phyloP scores from a whole-genome alignment of 768 basidiomycete genomes.

The Russula ochroleuca region DNA sequence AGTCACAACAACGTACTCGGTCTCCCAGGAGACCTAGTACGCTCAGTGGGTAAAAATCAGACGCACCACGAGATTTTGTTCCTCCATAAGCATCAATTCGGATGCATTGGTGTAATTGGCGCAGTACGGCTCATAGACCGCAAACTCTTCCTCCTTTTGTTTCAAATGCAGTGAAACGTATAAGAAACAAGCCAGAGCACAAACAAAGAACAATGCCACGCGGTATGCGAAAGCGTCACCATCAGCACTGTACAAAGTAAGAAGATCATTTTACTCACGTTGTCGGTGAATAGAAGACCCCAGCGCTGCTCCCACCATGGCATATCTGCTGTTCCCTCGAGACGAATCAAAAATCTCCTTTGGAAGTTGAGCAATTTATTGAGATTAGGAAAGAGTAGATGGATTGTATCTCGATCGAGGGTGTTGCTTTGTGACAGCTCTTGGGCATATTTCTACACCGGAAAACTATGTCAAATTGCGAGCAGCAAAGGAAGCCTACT shows the following conservation, averaged over 20 bases:
- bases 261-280: conserved; percentile 49
- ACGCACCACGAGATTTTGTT: conserved; percentile 81
- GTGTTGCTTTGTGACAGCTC: conserved; percentile 76
- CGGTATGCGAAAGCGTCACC: conserved; percentile 43
- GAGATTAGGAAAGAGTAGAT: conserved; percentile 90
- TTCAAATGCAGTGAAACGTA: conserved; percentile 31
- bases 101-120: conserved; percentile 88
- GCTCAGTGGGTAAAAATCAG: conserved; percentile 14
- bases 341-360: conserved; percentile 83
- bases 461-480: conserved; percentile 12
- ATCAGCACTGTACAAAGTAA: conserved; percentile 35
- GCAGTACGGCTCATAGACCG: conserved; percentile 96
- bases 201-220: conserved; percentile 34
- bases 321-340: conserved; percentile 80
- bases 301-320: conserved; percentile 84
- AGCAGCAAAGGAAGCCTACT: not conserved
- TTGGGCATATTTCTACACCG: conserved; percentile 77
- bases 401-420: conserved; percentile 92
- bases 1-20: conserved; percentile 6
- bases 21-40: conserved; percentile 12
- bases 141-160: conserved; percentile 92
- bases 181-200: conserved; percentile 22
- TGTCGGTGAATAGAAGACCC: conserved; percentile 80
- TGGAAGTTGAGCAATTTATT: conserved; percentile 96
- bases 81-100: conserved; percentile 80